Percentiles rank a stretch among this genome's conserved stretches.
These are phyloP conservation scores for Nematodospora valgi DNA, from an alignment of 805 yeast species.

Conservation along the genomic window DNA sequence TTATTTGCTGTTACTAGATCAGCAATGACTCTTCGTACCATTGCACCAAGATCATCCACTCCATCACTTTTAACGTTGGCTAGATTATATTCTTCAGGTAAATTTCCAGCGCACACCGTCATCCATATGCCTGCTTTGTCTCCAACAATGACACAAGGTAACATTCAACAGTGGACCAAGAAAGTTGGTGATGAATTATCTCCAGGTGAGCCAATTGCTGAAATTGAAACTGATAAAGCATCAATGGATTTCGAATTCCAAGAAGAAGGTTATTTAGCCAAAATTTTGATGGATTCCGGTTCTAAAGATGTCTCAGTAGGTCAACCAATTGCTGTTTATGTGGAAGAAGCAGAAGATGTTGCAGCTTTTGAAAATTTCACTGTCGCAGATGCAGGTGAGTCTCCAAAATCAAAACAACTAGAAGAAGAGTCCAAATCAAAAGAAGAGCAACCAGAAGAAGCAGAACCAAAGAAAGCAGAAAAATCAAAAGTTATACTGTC, in stretches of 20 bases:
- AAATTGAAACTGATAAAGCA: constrained; percentile 97
- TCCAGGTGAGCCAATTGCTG: constrained; percentile 95
- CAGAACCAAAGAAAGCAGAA: constrained; percentile 27
- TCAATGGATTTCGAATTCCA: constrained; percentile 98
- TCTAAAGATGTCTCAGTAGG: constrained; percentile 90
- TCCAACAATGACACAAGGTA: constrained; percentile 99
- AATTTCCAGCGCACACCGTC: constrained; percentile 79
- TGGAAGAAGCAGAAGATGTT: constrained; percentile 81
- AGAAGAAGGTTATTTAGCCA: constrained; percentile 92
- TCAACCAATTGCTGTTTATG: constrained; percentile 94
- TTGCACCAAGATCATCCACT: constrained; percentile 13
- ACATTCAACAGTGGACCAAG: constrained; percentile 86
- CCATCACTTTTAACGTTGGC: constrained; percentile 27
- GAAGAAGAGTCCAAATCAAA: constrained; percentile 1
- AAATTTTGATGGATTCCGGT: constrained; percentile 79
- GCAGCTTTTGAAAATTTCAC: constrained; percentile 86
- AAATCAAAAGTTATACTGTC: constrained; percentile 22
- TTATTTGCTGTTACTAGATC: constrained; percentile 33
- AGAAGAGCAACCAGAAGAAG: constrained; percentile 21
- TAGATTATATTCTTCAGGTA: constrained; percentile 40
- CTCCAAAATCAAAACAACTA: constrained; percentile 33
- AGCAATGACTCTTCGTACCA: constrained; percentile 17
- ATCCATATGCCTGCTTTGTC: constrained; percentile 98
- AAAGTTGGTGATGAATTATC: constrained; percentile 79
- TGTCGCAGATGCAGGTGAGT: constrained; percentile 69